Conservation (phyloP, 768 basidiomycete genomes). For the Zangia roseola region DNA sequence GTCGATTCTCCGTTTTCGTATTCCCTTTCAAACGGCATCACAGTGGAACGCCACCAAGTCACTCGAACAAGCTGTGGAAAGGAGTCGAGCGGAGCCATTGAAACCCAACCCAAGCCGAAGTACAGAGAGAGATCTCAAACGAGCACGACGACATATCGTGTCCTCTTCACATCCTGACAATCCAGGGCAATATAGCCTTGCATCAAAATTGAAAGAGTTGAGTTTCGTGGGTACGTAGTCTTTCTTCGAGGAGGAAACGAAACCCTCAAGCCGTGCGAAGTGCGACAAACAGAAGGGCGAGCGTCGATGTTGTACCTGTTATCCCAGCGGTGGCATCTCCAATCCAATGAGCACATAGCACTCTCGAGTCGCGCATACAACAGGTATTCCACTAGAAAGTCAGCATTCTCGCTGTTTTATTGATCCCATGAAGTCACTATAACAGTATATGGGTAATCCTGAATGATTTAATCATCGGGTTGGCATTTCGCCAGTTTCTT, state of each 20-base stretch:
- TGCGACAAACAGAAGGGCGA: constrained; percentile 61
- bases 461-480: constrained; percentile 87
- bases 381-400: constrained; percentile 41
- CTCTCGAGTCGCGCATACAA: constrained; percentile 62
- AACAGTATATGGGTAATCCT: constrained; percentile 88
- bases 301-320: constrained; percentile 43
- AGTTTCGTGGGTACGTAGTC: constrained; percentile 27
- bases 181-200: neutral
- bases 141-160: neutral
- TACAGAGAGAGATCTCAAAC: constrained; percentile 5
- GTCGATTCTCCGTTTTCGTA: neutral
- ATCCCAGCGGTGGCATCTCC: constrained; percentile 36
- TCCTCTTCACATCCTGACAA: neutral
- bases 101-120: neutral
- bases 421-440: constrained; percentile 62
- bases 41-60: constrained; percentile 48
- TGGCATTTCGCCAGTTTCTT: constrained; percentile 68
- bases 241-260: neutral
- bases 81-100: neutral
- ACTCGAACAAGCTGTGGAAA: constrained; percentile 30
- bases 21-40: neutral
- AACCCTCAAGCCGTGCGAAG: constrained; percentile 30
- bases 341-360: constrained; percentile 33
- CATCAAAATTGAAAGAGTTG: constrained; percentile 14
- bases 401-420: neutral